Percentiles rank a stretch among this genome's conserved stretches.
phyloP scores from a whole-genome alignment of 257 asterid genomes.

The Nicotiana noctiflora region DNA sequence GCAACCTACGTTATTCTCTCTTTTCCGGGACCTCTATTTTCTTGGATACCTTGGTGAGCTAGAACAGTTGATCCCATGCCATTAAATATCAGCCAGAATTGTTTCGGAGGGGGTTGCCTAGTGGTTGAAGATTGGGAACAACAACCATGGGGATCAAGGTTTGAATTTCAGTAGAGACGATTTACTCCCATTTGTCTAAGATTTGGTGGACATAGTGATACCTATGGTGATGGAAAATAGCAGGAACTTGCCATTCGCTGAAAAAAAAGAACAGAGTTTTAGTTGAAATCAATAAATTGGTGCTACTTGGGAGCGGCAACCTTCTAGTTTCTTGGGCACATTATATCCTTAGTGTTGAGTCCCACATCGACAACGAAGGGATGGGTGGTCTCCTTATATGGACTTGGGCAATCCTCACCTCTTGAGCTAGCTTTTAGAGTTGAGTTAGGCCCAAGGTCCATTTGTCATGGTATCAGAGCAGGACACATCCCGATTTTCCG shows the following conservation, averaged over 20 bases:
- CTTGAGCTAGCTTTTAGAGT: too few relatives aligned
- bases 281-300: neutral
- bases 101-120: too few relatives aligned
- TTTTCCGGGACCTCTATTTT: neutral
- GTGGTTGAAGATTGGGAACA: neutral
- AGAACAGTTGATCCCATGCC: neutral
- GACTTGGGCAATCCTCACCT: too few relatives aligned
- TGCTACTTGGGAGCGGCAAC: neutral
- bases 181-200: neutral
- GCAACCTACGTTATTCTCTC: neutral
- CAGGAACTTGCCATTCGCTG: neutral
- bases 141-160: neutral
- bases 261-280: neutral
- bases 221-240: neutral
- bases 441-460: too few relatives aligned
- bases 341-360: too few relatives aligned
- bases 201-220: neutral
- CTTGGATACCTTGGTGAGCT: neutral
- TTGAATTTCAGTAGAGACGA: neutral
- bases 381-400: too few relatives aligned
- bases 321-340: neutral
- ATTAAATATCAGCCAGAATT: neutral
- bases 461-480: too few relatives aligned
- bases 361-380: too few relatives aligned
- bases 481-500: too few relatives aligned